These are phyloP conservation scores for Herpetospermum pedunculosum DNA, from an alignment of 306 rosid species.

Conservation along the genomic window DNA sequence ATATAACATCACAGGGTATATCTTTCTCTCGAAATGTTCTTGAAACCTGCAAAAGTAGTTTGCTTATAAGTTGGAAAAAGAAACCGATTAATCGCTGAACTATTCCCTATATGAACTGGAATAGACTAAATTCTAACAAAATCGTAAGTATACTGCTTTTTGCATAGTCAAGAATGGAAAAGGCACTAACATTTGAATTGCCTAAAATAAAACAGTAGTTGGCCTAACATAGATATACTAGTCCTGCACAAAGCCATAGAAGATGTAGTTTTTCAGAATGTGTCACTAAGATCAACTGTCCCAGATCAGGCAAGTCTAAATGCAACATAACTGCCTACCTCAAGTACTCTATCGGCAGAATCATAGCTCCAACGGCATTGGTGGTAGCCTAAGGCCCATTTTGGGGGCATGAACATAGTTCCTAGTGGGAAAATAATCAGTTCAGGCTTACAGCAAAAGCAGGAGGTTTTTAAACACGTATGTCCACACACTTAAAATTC, in stretches of 20 bases:
- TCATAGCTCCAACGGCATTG: constrained; percentile 85
- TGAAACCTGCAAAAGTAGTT: constrained; percentile 45
- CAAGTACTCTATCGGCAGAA: constrained; percentile 61
- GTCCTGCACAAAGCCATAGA: neutral
- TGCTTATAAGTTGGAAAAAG: neutral
- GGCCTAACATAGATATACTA: neutral
- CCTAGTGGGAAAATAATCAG: constrained; percentile 30
- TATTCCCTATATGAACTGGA: neutral
- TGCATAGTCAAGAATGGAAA: neutral
- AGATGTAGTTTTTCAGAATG: neutral
- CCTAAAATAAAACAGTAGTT: neutral
- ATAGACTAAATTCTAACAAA: neutral
- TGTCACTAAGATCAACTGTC: neutral
- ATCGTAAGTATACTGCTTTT: neutral
- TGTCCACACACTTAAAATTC: neutral
- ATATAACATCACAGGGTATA: constrained; percentile 83
- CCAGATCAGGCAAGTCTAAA: neutral
- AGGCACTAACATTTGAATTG: neutral
- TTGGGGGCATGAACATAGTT: constrained; percentile 80
- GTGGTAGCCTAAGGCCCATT: constrained; percentile 91
- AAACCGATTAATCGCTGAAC: neutral
- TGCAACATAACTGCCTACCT: constrained; percentile 26
- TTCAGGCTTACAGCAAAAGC: neutral
- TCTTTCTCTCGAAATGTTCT: constrained; percentile 52
- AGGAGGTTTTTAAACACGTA: neutral